Evolutionary conservation across 805 yeast genomes (phyloP), one percentile per base, ranked within the genome.

Genomic region (Wickerhamiella vanderwaltii): DNA sequence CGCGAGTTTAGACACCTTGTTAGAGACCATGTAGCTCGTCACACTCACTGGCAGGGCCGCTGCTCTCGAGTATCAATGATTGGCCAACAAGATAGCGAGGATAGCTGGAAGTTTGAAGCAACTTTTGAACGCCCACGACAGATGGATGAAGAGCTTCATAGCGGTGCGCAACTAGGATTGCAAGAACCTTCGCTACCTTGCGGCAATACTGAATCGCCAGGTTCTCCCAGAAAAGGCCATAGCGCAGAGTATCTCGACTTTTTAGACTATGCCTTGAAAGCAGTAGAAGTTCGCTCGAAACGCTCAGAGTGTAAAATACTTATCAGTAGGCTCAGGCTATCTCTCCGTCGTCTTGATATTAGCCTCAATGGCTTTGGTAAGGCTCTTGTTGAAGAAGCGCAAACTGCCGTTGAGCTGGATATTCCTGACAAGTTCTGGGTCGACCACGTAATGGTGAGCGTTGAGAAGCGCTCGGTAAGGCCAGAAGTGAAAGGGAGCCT

Each of bases 401-500:
- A 20, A 15, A 6, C 6, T 4, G 36, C 36, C 19, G 22, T 13
- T 5, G 9, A 19, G 18, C 6, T 25, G 4, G 67, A 67, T 18
- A 67, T 82, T 24, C 65, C 70, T 12, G 75, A 69, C 11, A 67
- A 67, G 9, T 20, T 52, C n/a, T 43, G 25, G 40, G 19, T 12
- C 13, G 34, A 37, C 12, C 34, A 51, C 9, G 51, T 56, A 1
- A 45, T 56, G 11, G 30, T 34, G 24, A 47, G 65, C 32, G 48
- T 54, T 13, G 46, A 47, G 39, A 44, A 43, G 6, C 64, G 87
- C 33, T 79, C 83, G 2, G 65, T 64, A 24, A 63, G 68, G n/a
- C 61, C 59, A 7, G 65, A 59, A 13, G 73, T 85, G 0, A 68
- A 64, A 36, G 46, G 48, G 2, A 58, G 67, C 5, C 79, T 79